phyloP scores from a whole-genome alignment of 139 green algal genomes.

The Parachlorella kessleri region DNA sequence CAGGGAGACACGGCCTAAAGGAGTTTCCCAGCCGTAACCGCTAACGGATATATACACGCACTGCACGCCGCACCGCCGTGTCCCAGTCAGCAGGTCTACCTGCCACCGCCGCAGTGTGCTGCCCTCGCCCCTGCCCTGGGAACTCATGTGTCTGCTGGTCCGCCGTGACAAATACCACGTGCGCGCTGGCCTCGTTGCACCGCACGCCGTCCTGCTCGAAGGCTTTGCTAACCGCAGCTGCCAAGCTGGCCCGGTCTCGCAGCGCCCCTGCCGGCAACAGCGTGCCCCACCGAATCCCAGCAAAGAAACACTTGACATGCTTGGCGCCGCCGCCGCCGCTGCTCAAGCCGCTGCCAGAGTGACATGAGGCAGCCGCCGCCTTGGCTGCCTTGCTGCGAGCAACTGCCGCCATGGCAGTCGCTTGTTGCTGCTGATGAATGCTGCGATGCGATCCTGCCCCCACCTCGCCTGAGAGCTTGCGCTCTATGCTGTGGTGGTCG shows the following conservation, averaged over 20 bases:
- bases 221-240: slow-evolving; percentile 52
- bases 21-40: too few relatives aligned
- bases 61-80: slow-evolving; percentile 2
- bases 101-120: not conserved
- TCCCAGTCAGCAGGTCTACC: slow-evolving; percentile 9
- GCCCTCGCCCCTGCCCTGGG: too few relatives aligned
- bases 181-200: slow-evolving; percentile 49
- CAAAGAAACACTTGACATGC: slow-evolving; percentile 70
- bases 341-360: not conserved
- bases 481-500: not conserved
- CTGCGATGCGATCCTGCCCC: not conserved
- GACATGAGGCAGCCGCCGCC: not conserved
- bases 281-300: slow-evolving; percentile 64
- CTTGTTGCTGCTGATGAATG: not conserved
- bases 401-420: not conserved
- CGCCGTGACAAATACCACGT: slow-evolving; percentile 55
- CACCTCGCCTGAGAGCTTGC: not conserved
- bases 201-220: slow-evolving; percentile 53
- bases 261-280: slow-evolving; percentile 45
- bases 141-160: slow-evolving; percentile 2
- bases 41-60: slow-evolving; percentile 23
- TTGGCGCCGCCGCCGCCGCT: not conserved
- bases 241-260: slow-evolving; percentile 48
- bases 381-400: slow-evolving; percentile 8
- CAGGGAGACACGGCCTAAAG: too few relatives aligned